Conservation (phyloP, 495 filamentous ascomycete species). For the Amphirosellinia nigrospora region DNA sequence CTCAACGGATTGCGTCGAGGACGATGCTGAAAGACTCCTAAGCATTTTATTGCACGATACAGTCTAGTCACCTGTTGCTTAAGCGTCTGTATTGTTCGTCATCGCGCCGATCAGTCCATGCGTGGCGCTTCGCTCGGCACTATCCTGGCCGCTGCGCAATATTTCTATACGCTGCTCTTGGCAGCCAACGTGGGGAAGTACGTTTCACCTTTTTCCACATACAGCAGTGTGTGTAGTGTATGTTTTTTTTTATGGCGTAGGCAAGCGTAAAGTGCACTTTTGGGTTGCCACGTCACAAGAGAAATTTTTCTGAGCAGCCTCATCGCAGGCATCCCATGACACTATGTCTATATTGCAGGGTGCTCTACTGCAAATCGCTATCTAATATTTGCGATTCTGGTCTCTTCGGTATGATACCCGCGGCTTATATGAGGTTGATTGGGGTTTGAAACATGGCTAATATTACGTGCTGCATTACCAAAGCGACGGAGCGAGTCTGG, state of each 20-base stretch:
- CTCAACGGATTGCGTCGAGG: background rate
- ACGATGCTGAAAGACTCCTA: background rate
- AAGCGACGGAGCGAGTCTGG: background rate
- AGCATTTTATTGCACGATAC: too few species aligned
- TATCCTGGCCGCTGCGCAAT: background rate
- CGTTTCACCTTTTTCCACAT: background rate
- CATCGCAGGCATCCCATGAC: background rate
- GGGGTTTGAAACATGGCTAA: background rate
- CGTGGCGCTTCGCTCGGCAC: background rate
- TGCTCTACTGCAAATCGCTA: background rate
- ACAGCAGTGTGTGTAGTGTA: background rate
- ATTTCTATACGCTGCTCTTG: background rate
- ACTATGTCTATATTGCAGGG: background rate
- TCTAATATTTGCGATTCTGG: background rate
- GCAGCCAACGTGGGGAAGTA: background rate
- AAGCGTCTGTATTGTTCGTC: slow-evolving; percentile 3
- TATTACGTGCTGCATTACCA: background rate
- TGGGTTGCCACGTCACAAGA: slow-evolving; percentile 1
- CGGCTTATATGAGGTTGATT: background rate
- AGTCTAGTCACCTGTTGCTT: background rate
- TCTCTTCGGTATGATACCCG: background rate
- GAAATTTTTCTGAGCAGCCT: background rate
- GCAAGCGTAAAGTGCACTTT: slow-evolving; percentile 5
- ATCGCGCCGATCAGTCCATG: background rate
- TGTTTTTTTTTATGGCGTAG: background rate